Evolutionary conservation across 345 rosid genomes (phyloP), one percentile per base, ranked within the genome.

Genomic region (Eucalyptus sp.): DNA sequence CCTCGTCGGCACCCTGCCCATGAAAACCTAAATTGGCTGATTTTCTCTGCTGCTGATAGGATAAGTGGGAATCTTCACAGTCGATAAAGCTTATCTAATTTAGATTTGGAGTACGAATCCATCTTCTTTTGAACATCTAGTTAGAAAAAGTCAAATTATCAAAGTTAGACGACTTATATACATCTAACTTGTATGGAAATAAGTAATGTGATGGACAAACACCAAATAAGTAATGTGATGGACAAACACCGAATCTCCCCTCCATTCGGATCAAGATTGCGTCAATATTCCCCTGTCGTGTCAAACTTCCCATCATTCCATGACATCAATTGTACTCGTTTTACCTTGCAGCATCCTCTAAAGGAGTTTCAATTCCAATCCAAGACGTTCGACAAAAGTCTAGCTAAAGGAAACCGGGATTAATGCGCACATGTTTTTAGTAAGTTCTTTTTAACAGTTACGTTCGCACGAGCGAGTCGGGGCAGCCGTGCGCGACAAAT

Each of bases 391-490:
- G 48, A 41, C 48, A 41, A 20, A 41, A 76, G 15, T 10, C 84
- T 41, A 1, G 22, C 41, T 4, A 3, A 64, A 64, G 25, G 10
- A 52, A 52, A 52, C 0, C 2, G 4, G 25, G 18, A 52, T 18
- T 52, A 52, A 18, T 52, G 58, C 2, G 25, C 81, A 10, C 46
- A 5, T 37, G 25, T 12, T 71, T 18, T 71, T 8, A 33, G 4
- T 9, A 10, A 71, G 6, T 18, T 22, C 41, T 22, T 76, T 22
- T 20, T 11, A 20, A 41, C 48, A 22, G 25, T 20, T 76, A 20
- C 12, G 2, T 31, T 4, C 43, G 43, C 79, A 17, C 43, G 43
- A 33, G 79, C 22, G 18, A 20, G 43, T 15, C 79, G 13, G 17
- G 8, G 48, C 48, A 41, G 84, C 84, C 29, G 29, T 22, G 48